Evolutionary conservation across 176 grass and related monocot species (phyloP).

Genomic region (Juncus inflexus): DNA sequence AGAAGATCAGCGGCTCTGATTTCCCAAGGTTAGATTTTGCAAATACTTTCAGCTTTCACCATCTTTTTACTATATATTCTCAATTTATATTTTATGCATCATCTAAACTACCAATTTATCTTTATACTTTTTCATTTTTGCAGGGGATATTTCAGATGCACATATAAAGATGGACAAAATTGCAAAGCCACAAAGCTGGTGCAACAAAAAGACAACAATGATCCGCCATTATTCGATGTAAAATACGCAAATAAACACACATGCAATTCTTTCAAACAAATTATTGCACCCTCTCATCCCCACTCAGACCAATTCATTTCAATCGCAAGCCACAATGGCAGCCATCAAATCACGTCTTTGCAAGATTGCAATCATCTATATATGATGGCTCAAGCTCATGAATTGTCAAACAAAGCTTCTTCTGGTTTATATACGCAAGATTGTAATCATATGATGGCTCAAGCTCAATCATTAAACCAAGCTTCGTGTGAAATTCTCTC

Average conservation of each 20-base stretch:
- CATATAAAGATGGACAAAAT: constrained; percentile 18
- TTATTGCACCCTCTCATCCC: neutral
- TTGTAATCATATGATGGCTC: no score
- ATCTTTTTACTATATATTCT: neutral
- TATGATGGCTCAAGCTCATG: no score
- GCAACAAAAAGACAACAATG: constrained; percentile 13
- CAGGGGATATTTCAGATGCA: constrained; percentile 26
- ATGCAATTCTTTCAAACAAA: constrained; percentile 6
- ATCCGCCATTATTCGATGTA: constrained; percentile 9
- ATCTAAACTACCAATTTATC: neutral
- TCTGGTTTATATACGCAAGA: no score
- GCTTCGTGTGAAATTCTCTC: constrained; percentile 4
- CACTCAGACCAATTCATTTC: neutral
- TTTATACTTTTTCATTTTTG: constrained; percentile 1
- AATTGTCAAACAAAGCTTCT: no score
- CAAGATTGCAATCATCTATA: neutral
- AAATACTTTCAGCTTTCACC: neutral
- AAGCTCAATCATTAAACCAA: neutral
- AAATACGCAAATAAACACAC: constrained; percentile 20
- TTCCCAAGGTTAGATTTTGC: constrained; percentile 24
- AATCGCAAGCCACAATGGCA: neutral
- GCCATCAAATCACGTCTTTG: constrained; percentile 1
- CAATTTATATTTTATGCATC: neutral
- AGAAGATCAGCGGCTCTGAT: constrained; percentile 16
- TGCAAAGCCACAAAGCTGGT: constrained; percentile 21